These are phyloP conservation scores for Bonia amplexicaulis DNA, from an alignment of 176 grass and related monocot genomes.

Conservation along the genomic window DNA sequence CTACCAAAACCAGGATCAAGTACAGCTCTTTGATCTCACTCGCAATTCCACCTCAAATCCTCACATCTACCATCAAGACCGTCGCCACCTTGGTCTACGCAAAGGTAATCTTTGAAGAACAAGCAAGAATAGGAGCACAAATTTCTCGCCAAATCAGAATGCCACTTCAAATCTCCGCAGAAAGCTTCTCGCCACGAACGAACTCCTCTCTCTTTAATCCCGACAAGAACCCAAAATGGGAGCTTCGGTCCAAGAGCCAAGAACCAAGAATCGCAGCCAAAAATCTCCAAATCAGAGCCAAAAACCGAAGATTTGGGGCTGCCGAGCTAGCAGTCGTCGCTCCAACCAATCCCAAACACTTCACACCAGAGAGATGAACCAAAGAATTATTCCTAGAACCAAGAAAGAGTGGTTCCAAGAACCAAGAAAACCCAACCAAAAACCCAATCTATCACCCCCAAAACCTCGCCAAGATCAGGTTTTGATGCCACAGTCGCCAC, in stretches of 20 bases:
- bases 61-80: background rate
- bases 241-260: background rate
- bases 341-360: background rate
- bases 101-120: background rate
- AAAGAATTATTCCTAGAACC: background rate
- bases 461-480: constrained; percentile 36
- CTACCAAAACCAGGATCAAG: background rate
- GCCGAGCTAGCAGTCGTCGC: background rate
- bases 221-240: background rate
- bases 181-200: background rate
- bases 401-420: background rate
- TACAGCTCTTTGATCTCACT: background rate
- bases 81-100: background rate
- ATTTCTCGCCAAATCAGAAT: constrained; percentile 6
- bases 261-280: background rate
- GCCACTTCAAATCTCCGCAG: constrained; percentile 17
- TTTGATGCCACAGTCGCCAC: constrained; percentile 20
- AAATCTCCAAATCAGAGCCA: constrained; percentile 9
- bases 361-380: background rate
- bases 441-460: background rate
- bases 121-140: background rate
- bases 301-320: background rate
- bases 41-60: constrained; percentile 21
- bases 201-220: background rate
- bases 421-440: constrained; percentile 24